Conservation (phyloP, 139 green algal species). For the Picochlorum sp. region DNA sequence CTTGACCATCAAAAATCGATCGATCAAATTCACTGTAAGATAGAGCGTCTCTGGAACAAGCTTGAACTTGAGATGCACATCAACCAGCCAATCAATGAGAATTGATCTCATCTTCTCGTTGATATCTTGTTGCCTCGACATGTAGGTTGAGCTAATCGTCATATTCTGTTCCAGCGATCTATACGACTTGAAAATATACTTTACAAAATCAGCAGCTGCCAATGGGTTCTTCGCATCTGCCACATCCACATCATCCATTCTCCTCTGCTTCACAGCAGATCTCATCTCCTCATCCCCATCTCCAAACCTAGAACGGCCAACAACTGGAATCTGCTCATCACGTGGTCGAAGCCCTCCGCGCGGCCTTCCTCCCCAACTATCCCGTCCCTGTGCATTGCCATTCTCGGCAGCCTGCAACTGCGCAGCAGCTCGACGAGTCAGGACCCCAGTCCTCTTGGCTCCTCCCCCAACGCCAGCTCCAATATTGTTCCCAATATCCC, state of each 20-base stretch:
- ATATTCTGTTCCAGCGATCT: constrained; percentile 55
- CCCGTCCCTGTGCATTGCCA: background rate
- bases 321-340: constrained; percentile 25
- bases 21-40: constrained; percentile 90
- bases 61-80: constrained; percentile 99
- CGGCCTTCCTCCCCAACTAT: constrained; percentile 17
- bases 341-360: constrained; percentile 21
- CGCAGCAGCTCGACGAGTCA: constrained; percentile 24
- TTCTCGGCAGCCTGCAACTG: constrained; percentile 13
- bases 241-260: constrained; percentile 79
- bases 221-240: constrained; percentile 70
- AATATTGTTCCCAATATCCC: background rate
- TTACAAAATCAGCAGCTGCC: constrained; percentile 72
- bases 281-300: background rate
- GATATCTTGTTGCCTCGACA: constrained; percentile 78
- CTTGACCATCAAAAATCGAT: constrained; percentile 84
- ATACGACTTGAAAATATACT: constrained; percentile 92
- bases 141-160: constrained; percentile 53
- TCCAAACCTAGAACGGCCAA: background rate
- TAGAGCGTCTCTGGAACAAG: constrained; percentile 97
- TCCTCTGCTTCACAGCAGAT: constrained; percentile 5
- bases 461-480: background rate
- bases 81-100: constrained; percentile 97
- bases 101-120: constrained; percentile 94
- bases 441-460: constrained; percentile 17